A percentile compares a stretch with the other conserved stretches of the same genome.
These are phyloP conservation scores for Luffa acutangula DNA, from an alignment of 306 rosid species.

Conservation along the genomic window DNA sequence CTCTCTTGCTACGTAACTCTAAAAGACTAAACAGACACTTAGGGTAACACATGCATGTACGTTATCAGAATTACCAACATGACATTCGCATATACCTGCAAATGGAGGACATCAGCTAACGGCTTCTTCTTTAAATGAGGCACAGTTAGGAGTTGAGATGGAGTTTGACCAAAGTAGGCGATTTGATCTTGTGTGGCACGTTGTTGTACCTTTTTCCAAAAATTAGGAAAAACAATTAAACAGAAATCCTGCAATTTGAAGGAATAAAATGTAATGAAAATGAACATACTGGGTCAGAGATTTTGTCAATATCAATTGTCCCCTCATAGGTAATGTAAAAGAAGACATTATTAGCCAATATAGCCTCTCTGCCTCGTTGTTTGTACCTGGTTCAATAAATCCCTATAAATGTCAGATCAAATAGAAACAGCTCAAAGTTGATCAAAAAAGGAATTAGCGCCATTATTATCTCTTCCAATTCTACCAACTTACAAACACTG, in stretches of 20 bases:
- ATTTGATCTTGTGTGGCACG: constrained; percentile 94
- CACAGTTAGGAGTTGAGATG: constrained; percentile 81
- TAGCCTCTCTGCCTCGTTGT: constrained; percentile 91
- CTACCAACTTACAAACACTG: constrained; percentile 15
- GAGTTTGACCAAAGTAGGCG: constrained; percentile 97
- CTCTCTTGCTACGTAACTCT: not conserved
- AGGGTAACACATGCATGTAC: not conserved
- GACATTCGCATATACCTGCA: constrained; percentile 55
- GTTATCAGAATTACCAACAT: not conserved
- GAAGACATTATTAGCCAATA: constrained; percentile 81
- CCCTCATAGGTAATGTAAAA: constrained; percentile 93
- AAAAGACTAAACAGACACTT: not conserved
- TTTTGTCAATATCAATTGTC: constrained; percentile 90
- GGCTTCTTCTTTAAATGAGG: constrained; percentile 82
- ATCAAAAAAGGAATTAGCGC: constrained; percentile 1
- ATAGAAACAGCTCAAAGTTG: constrained; percentile 15
- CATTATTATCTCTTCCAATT: constrained; percentile 6
- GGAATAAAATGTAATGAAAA: constrained; percentile 8
- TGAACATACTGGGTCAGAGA: constrained; percentile 71
- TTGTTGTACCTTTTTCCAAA: constrained; percentile 65
- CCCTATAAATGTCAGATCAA: constrained; percentile 11
- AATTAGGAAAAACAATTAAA: constrained; percentile 4
- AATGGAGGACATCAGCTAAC: constrained; percentile 70
- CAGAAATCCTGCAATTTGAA: constrained; percentile 10
- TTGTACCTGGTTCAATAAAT: constrained; percentile 61